Evolutionary conservation across 345 rosid genomes (phyloP).

Genomic region (Cardamine occulta): DNA sequence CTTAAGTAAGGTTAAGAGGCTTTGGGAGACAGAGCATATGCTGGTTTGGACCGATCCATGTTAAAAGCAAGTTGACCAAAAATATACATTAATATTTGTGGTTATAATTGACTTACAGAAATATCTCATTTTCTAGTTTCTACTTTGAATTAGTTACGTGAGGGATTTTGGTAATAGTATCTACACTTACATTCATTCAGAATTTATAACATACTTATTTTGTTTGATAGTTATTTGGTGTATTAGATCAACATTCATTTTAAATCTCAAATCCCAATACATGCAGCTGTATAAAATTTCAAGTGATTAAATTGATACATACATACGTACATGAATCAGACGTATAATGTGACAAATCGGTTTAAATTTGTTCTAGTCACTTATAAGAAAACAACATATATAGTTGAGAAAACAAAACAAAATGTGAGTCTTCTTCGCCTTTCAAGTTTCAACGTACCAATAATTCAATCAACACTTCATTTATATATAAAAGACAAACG

Average conservation of each 20-base stretch:
- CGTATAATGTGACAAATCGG: not conserved
- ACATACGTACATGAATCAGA: not conserved
- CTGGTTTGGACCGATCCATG: conserved; percentile 33
- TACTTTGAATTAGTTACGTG: too few relatives aligned
- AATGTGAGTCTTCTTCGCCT: not conserved
- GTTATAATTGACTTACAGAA: too few relatives aligned
- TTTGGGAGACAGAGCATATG: conserved; percentile 33
- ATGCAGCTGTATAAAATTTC: too few relatives aligned
- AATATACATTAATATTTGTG: conserved; percentile 8
- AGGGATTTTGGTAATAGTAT: too few relatives aligned
- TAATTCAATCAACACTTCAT: not conserved
- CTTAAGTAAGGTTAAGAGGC: not conserved
- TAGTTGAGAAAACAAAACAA: too few relatives aligned
- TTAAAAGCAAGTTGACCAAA: conserved; percentile 25
- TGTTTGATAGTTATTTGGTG: too few relatives aligned
- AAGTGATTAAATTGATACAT: too few relatives aligned
- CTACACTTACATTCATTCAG: too few relatives aligned
- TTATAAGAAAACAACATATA: not conserved
- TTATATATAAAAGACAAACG: not conserved
- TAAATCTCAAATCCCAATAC: too few relatives aligned
- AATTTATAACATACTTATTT: too few relatives aligned
- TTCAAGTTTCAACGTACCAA: not conserved
- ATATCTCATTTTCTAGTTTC: not conserved
- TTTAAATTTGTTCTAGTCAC: not conserved
- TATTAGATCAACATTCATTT: too few relatives aligned